Evolutionary conservation across 257 asterid genomes (phyloP).

Genomic region (Solanum clarkiae): DNA sequence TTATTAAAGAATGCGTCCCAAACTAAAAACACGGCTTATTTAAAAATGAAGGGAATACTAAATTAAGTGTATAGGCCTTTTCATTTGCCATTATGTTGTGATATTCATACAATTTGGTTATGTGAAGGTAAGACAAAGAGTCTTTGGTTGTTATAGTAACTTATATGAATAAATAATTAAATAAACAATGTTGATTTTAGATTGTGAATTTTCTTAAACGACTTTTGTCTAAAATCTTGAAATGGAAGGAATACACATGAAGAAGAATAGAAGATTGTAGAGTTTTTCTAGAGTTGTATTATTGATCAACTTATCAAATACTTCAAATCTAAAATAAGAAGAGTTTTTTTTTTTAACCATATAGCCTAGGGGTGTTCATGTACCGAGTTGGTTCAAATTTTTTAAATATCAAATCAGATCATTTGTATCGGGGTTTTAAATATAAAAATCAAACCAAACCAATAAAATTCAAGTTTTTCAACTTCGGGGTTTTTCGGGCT

Average conservation of each 20-base stretch:
- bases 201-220: neutral
- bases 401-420: too few species aligned
- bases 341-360: too few species aligned
- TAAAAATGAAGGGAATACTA: neutral
- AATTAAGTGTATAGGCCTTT: neutral
- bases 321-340: too few species aligned
- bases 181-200: neutral
- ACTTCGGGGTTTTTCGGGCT: too few species aligned
- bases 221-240: neutral
- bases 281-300: neutral
- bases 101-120: neutral
- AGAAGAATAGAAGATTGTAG: neutral
- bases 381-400: too few species aligned
- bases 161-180: neutral
- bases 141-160: neutral
- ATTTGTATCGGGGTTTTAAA: too few species aligned
- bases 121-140: neutral
- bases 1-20: too few species aligned
- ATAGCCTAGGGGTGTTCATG: too few species aligned
- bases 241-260: neutral
- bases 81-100: neutral
- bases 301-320: too few species aligned
- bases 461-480: too few species aligned
- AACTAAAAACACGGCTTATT: too few species aligned
- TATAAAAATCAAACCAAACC: too few species aligned